Evolutionary conservation across 345 rosid species (phyloP).

Genomic region (Aquilaria sinensis): DNA sequence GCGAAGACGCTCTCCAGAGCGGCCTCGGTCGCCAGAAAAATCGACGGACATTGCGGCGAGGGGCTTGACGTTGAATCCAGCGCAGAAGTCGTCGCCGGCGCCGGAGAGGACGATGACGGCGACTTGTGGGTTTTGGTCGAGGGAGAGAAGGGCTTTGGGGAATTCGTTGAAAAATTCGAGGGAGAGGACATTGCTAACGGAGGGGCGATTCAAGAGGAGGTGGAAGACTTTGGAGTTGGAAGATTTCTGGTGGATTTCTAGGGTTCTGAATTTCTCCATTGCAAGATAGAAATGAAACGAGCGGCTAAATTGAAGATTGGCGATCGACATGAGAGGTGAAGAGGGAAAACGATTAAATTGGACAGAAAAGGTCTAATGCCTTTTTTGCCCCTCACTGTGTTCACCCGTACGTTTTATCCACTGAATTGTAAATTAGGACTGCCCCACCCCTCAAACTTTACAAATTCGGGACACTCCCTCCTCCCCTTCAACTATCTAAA

Average conservation of each 20-base stretch:
- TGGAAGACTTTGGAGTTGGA: conserved; percentile 45
- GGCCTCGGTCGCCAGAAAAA: conserved; percentile 39
- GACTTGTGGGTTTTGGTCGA: conserved; percentile 59
- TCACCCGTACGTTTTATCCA: no score
- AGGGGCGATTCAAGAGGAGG: conserved; percentile 55
- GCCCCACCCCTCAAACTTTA: no score
- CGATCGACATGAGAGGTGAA: no score
- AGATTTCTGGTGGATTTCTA: conserved; percentile 31
- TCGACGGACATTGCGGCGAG: conserved; percentile 17
- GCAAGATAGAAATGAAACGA: no score
- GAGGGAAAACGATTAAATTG: no score
- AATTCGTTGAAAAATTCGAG: conserved; percentile 63
- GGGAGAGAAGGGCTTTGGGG: conserved; percentile 48
- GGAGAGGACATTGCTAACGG: conserved; percentile 53
- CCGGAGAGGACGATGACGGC: conserved; percentile 51
- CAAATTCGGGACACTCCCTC: no score
- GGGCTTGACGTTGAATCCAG: conserved; percentile 64
- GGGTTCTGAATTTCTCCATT: conserved; percentile 39
- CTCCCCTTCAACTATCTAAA: no score
- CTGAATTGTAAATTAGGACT: no score
- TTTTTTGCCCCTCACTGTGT: no score
- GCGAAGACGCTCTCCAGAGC: conserved; percentile 42
- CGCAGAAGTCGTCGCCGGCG: conserved; percentile 70
- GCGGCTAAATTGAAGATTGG: no score
- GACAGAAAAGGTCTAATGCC: no score